Evolutionary conservation across 495 filamentous ascomycete species (phyloP), one percentile per base, ranked within the genome.

Genomic region (Trichodelitschia bisporula): DNA sequence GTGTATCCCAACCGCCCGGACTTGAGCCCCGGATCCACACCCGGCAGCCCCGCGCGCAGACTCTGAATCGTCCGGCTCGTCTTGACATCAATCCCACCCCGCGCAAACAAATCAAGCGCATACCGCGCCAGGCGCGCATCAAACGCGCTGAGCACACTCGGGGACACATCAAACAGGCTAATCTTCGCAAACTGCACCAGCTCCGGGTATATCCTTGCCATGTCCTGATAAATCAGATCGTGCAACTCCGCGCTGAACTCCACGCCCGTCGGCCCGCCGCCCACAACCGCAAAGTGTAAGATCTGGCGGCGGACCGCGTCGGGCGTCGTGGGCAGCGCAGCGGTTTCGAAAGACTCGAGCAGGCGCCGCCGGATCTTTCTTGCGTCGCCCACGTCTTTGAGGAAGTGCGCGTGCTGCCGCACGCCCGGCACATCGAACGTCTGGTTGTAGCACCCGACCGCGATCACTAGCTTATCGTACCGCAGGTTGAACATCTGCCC

Each of bases 171-270:
- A 47, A 86, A 90, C 21, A 90, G 64, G 12, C 76, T 74, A 37
- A 91, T 82, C 3, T 55, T 51, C 4, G 77, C 64, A 26, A 70
- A 56, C 0, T 55, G 56, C 5, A 62, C 42, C 2, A 93, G 56
- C 0, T 56, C 55, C 0, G 83, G 83, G 46, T 90, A 90, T 19
- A 83, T 48, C 15, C 49, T 57, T n/a, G 51, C 43, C 21, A 93
- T 59, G 44, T 90, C 80, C 18, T 74, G 62, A 17, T 59, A 51
- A 39, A 90, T 69, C 19, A 90, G 66, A 42, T 91, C 83, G 49
- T 78, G 69, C n/a, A 93, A 61, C 40, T 84, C 75, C 2, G 76
- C 79, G 0, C 76, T 74, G 39, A 83, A 82, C 42, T 93, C 83
- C 33, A 86, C 73, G 2, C 83, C 83, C 0, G 82, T 92, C 1